phyloP scores from a whole-genome alignment of 1,139 yeast genomes.

The Casaregolazyma lundiana region DNA sequence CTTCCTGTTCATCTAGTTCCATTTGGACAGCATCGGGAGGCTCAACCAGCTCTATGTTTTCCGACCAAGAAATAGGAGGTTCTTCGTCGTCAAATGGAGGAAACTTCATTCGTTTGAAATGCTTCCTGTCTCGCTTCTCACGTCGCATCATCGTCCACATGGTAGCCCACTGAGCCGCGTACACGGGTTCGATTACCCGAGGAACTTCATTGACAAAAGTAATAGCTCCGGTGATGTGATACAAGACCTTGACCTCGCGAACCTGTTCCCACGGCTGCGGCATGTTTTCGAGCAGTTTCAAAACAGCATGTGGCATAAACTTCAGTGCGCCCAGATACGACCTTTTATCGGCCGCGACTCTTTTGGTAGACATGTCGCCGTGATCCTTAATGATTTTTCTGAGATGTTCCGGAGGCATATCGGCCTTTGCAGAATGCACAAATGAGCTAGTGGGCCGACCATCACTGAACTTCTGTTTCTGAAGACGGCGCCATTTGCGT shows the following conservation, averaged over 20 bases:
- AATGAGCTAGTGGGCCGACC: slow-evolving; percentile 38
- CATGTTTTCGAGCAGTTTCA: slow-evolving; percentile 88
- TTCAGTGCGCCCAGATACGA: slow-evolving; percentile 88
- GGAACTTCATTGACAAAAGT: slow-evolving; percentile 94
- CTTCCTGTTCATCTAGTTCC: slow-evolving; percentile 57
- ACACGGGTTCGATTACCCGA: slow-evolving; percentile 86
- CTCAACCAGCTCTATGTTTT: slow-evolving; percentile 68
- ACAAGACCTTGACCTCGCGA: slow-evolving; percentile 81
- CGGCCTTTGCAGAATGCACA: slow-evolving; percentile 61
- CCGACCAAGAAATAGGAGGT: slow-evolving; percentile 81
- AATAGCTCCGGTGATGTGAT: slow-evolving; percentile 90
- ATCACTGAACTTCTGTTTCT: slow-evolving; percentile 49
- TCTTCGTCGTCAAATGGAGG: slow-evolving; percentile 99
- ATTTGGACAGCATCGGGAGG: slow-evolving; percentile 65
- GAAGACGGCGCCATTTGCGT: slow-evolving; percentile 61
- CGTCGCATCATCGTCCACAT: slow-evolving; percentile 91
- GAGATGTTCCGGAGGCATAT: slow-evolving; percentile 93
- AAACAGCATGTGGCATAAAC: slow-evolving; percentile 91
- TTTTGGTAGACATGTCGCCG: slow-evolving; percentile 76
- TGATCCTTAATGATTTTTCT: slow-evolving; percentile 81
- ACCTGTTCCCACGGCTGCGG: slow-evolving; percentile 98
- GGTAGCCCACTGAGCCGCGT: slow-evolving; percentile 93
- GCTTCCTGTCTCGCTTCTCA: slow-evolving; percentile 85
- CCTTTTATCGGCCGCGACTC: slow-evolving; percentile 81
- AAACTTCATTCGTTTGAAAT: slow-evolving; percentile 84